Conservation (phyloP, 257 asterid genomes). For the Ophiorrhiza pumila region DNA sequence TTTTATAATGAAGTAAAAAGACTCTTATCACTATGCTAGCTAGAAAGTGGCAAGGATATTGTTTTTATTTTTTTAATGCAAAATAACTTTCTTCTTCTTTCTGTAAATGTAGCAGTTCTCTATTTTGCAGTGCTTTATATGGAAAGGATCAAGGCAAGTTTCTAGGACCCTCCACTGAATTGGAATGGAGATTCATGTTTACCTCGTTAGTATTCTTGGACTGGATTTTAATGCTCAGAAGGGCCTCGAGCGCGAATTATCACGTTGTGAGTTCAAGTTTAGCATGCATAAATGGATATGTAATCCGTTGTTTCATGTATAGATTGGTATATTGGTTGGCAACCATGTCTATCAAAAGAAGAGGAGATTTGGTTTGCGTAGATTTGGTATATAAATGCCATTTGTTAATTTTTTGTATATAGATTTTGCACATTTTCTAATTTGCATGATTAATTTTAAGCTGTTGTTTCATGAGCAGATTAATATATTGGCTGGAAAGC, state of each 20-base stretch:
- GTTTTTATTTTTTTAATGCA: background rate
- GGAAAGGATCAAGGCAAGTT: constrained; percentile 53
- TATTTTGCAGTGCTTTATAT: constrained; percentile 63
- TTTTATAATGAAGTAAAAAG: background rate
- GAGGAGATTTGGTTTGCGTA: no score
- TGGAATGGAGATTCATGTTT: constrained; percentile 97
- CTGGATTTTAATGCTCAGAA: constrained; percentile 78
- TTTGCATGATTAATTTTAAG: no score
- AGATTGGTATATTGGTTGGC: no score
- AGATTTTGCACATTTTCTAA: no score
- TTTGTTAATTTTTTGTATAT: no score
- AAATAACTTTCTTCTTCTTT: background rate
- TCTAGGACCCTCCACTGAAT: constrained; percentile 73
- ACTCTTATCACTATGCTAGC: background rate
- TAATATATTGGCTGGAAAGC: no score
- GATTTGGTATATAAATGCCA: no score
- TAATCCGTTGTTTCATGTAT: no score
- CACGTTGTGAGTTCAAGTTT: constrained; percentile 60
- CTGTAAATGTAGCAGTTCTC: background rate
- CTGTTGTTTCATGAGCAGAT: no score
- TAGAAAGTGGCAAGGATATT: constrained; percentile 1
- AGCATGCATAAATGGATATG: no score
- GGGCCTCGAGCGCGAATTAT: constrained; percentile 65
- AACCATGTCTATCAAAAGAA: no score
- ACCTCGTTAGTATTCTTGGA: constrained; percentile 74